These are phyloP conservation scores for Fusarium sp. DNA, from an alignment of 2,329 filamentous ascomycete genomes.

Conservation along the genomic window DNA sequence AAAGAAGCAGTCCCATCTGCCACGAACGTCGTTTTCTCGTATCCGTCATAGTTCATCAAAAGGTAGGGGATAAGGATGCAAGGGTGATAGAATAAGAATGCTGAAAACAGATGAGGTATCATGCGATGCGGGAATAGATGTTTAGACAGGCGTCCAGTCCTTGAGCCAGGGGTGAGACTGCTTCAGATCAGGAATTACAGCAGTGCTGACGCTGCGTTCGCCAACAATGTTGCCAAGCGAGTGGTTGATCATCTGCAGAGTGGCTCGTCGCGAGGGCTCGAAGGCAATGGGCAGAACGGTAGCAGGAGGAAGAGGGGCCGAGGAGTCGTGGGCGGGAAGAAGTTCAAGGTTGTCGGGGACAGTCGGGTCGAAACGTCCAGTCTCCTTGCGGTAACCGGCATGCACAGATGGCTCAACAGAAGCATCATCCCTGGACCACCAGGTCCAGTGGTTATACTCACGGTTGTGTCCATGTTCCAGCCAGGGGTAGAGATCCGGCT, in stretches of 20 bases:
- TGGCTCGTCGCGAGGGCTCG: conserved; percentile 39
- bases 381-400: conserved; percentile 38
- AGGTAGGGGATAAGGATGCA: not conserved
- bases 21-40: conserved; percentile 22
- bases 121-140: not conserved
- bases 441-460: conserved; percentile 42
- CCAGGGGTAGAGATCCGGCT: conserved; percentile 45
- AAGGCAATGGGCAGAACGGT: conserved; percentile 17
- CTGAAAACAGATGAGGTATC: conserved; percentile 3
- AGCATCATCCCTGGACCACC: conserved; percentile 42
- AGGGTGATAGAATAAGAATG: conserved; percentile 7
- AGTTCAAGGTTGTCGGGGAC: conserved; percentile 38
- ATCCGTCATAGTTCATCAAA: conserved; percentile 28
- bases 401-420: conserved; percentile 21
- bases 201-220: conserved; percentile 42
- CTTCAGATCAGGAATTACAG: conserved; percentile 35
- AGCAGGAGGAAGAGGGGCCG: conserved; percentile 28
- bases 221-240: conserved; percentile 43
- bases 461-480: conserved; percentile 41
- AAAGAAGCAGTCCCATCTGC: conserved; percentile 7
- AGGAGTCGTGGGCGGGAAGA: conserved; percentile 16
- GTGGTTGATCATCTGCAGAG: conserved; percentile 43
- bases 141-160: conserved; percentile 37
- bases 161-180: conserved; percentile 41
- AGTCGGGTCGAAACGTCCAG: conserved; percentile 10